A percentile compares a stretch with the other conserved stretches of the same genome.
These are phyloP conservation scores for Podospora fimiseda DNA, from an alignment of 495 filamentous ascomycete genomes.

Conservation along the genomic window DNA sequence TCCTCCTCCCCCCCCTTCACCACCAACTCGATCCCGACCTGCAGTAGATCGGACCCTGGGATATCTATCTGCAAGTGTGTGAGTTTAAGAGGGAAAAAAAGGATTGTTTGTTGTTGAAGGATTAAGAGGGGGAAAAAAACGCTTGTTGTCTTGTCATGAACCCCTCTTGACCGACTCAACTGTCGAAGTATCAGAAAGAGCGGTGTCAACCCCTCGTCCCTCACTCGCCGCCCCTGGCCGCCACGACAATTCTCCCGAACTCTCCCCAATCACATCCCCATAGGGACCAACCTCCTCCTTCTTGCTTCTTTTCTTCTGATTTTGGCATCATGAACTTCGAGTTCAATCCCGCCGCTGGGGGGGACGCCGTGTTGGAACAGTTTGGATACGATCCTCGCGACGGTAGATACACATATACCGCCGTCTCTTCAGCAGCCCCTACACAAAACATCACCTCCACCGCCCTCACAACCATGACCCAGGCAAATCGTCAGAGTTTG, in stretches of 20 bases:
- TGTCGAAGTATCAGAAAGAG: constrained; percentile 23
- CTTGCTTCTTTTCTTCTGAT: constrained; percentile 16
- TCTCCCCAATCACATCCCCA: constrained; percentile 25
- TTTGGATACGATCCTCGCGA: constrained; percentile 48
- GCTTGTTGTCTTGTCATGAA: constrained; percentile 25
- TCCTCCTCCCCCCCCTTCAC: constrained; percentile 6
- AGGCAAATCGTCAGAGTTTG: constrained; percentile 31
- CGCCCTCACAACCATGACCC: constrained; percentile 39
- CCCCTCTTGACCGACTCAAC: constrained; percentile 31
- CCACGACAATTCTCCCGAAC: constrained; percentile 27
- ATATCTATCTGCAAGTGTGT: too few species aligned
- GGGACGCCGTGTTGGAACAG: constrained; percentile 47
- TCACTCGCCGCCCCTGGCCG: constrained; percentile 8
- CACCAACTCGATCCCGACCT: not conserved
- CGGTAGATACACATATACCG: constrained; percentile 39
- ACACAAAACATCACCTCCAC: constrained; percentile 38
- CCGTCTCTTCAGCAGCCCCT: constrained; percentile 36
- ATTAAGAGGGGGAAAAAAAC: not conserved
- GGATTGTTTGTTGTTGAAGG: too few species aligned
- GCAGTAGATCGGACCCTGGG: too few species aligned
- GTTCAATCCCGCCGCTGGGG: constrained; percentile 47
- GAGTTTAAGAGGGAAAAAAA: constrained; percentile 2
- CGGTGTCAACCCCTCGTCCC: constrained; percentile 28
- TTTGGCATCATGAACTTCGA: constrained; percentile 49
- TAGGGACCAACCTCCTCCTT: constrained; percentile 12